Evolutionary conservation across 331 rosid genomes (phyloP), one percentile per base, ranked within the genome.

Genomic region (Acacia pycnantha): DNA sequence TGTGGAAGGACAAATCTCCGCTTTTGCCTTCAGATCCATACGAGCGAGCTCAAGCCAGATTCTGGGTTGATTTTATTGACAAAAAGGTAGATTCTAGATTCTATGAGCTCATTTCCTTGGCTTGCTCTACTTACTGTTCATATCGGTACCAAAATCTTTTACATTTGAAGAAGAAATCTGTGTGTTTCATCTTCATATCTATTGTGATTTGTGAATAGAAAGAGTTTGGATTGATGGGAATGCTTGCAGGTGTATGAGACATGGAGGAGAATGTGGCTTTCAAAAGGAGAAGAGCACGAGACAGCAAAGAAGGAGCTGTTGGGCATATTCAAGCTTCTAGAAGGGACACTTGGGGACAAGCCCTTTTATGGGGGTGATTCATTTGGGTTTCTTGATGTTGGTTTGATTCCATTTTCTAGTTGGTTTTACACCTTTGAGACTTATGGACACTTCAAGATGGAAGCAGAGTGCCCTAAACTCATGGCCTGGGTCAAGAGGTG

Each of bases 401-500:
- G 82, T 40, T 19, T 86, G 12, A 73, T 92, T 53, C 62, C 87
- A 5, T 87, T 62, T 72, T 87, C 31, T 19, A 18, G 83, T 40
- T 88, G 92, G 94, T 92, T 92, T 54, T 44, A 82, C 64, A 56
- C 83, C 3, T 92, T 56, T 75, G 91, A 89, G 76, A 87, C 26
- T 0, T 73, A 19, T 76, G 94, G 90, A 10, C 85, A 87, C 59
- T 83, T 92, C 80, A 90, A 83, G 50, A 74, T 88, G 51, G 90
- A 88, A 77, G 74, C 75, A 14, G 75, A 43, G 86, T 88, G 88
- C 41, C 97, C 97, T 12, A 90, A 86, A 78, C 72, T 88, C 4
- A 27, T 92, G 1, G 87, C 43, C 47, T 92, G 97, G 94, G 87
- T 24, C 14, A 90, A 82, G 73, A 88, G 89, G 62, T 88, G 97